These are phyloP conservation scores for Odontarrhena argentea DNA, from an alignment of 345 rosid species.

Conservation along the genomic window DNA sequence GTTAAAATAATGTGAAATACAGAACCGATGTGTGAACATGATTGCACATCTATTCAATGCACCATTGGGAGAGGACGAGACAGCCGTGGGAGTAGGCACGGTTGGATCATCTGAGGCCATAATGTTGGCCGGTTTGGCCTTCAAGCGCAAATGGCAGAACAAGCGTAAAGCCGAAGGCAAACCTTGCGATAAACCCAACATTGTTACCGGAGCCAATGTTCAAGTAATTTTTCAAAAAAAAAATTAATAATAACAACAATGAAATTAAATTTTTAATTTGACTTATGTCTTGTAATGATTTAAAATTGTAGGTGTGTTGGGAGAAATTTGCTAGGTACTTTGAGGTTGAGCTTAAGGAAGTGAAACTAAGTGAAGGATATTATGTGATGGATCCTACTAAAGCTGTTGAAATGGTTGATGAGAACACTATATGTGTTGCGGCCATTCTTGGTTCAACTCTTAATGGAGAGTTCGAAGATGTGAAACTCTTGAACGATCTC, in stretches of 20 bases:
- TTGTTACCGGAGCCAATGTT: conserved; percentile 72
- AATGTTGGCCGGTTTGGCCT: conserved; percentile 69
- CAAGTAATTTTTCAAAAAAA: conserved; percentile 36
- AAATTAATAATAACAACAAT: neutral
- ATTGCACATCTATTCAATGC: conserved; percentile 48
- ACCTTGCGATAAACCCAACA: conserved; percentile 59
- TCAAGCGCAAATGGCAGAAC: conserved; percentile 65
- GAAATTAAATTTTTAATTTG: neutral
- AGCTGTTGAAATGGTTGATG: conserved; percentile 67
- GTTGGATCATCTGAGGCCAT: conserved; percentile 72
- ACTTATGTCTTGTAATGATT: neutral
- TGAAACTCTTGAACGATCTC: conserved; percentile 58
- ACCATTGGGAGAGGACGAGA: conserved; percentile 57
- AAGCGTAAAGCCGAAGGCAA: conserved; percentile 53
- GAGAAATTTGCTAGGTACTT: conserved; percentile 72
- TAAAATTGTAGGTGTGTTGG: conserved; percentile 54
- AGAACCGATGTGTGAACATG: conserved; percentile 53
- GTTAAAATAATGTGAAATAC: conserved; percentile 1
- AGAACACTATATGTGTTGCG: conserved; percentile 67
- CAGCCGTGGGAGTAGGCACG: conserved; percentile 63
- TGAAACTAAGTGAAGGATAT: conserved; percentile 58
- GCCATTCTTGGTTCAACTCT: conserved; percentile 70
- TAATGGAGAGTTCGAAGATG: conserved; percentile 69
- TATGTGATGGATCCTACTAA: conserved; percentile 64
- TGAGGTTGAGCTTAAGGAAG: conserved; percentile 69